phyloP scores from a whole-genome alignment of 345 rosid species.

The Eucalyptus viminalis region DNA sequence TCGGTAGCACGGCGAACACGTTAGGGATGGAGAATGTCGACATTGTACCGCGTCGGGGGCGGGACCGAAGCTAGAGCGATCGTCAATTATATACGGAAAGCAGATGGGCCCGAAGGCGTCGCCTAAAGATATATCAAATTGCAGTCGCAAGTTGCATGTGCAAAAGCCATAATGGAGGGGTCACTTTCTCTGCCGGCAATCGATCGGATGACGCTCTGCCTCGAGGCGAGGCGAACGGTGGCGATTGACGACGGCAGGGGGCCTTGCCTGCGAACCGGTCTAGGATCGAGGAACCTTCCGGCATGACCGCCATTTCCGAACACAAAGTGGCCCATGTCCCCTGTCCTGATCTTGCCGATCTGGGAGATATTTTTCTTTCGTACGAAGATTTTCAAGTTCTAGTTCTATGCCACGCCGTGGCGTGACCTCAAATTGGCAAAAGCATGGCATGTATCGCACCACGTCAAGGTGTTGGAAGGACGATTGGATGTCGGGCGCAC shows the following conservation, averaged over 20 bases:
- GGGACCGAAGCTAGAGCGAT: neutral
- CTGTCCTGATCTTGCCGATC: neutral
- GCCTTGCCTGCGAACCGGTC: neutral
- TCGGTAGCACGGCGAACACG: neutral
- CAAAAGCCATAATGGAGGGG: neutral
- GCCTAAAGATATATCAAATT: neutral
- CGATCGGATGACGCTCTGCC: neutral
- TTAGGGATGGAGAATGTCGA: neutral
- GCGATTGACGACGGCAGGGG: neutral
- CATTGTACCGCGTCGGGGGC: neutral
- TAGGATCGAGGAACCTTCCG: neutral
- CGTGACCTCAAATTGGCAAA: neutral
- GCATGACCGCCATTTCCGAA: neutral
- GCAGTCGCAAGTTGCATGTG: neutral
- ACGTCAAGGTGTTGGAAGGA: neutral
- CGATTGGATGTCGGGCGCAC: neutral
- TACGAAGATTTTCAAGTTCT: neutral
- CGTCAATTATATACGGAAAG: neutral
- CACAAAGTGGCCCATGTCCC: neutral
- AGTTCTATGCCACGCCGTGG: neutral
- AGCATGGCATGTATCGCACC: neutral
- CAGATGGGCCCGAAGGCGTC: neutral
- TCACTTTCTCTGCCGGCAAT: neutral
- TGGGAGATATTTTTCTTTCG: neutral
- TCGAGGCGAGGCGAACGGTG: neutral